Evolutionary conservation across 2,329 filamentous ascomycete genomes (phyloP).

Genomic region (Pseudogymnoascus sp.): DNA sequence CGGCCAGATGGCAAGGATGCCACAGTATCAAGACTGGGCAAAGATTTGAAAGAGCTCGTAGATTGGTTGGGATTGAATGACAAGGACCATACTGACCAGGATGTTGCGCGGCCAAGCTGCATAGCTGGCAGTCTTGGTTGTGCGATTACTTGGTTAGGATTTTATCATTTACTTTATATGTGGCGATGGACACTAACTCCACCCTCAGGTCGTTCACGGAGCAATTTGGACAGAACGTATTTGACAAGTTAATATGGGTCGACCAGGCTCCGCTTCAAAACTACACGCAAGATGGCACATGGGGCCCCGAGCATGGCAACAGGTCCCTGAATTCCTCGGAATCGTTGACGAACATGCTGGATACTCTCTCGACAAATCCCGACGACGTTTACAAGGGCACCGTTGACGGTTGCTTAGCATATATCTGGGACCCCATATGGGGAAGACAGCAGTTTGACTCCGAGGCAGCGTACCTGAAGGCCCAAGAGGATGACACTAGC

Average conservation of each 20-base stretch:
- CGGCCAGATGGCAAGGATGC: conserved; percentile 22
- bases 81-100: not conserved
- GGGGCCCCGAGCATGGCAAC: conserved; percentile 24
- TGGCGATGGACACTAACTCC: not conserved
- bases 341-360: conserved; percentile 22
- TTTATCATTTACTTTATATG: not conserved
- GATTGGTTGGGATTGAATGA: conserved; percentile 8
- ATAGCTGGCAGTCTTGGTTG: conserved; percentile 27
- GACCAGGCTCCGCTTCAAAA: conserved; percentile 28
- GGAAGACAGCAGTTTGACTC: conserved; percentile 12
- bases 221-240: conserved; percentile 22
- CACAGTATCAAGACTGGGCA: conserved; percentile 23
- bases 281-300: conserved; percentile 18
- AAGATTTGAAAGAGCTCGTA: conserved; percentile 24
- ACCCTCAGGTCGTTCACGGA: conserved; percentile 22
- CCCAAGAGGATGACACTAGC: conserved; percentile 17
- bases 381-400: conserved; percentile 22
- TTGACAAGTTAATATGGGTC: conserved; percentile 25
- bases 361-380: conserved; percentile 19
- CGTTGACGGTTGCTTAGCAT: conserved; percentile 24
- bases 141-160: conserved; percentile 23
- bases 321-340: conserved; percentile 23
- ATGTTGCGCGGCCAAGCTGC: conserved; percentile 8
- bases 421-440: conserved; percentile 16
- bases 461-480: not conserved